A percentile compares a stretch with the other conserved stretches of the same genome.
Conservation (phyloP, 2,329 filamentous ascomycete genomes). For the Mycocentrospora acerina region DNA sequence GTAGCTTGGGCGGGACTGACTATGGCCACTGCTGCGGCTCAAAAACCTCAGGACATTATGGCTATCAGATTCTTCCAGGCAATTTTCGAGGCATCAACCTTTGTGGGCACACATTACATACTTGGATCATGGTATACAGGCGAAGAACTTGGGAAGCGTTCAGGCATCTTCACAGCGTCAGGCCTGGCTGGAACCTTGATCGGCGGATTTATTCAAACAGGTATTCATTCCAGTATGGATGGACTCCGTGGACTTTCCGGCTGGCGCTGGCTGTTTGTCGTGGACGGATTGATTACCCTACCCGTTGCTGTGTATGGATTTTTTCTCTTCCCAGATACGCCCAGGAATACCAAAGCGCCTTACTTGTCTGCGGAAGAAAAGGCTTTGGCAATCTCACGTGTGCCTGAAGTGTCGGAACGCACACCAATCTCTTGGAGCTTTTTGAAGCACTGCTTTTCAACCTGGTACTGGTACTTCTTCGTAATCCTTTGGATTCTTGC, state of each 20-base stretch:
- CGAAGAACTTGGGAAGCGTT: constrained; percentile 62
- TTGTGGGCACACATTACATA: constrained; percentile 60
- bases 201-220: constrained; percentile 63
- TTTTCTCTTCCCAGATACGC: constrained; percentile 49
- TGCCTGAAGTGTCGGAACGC: constrained; percentile 46
- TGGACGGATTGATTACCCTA: constrained; percentile 59
- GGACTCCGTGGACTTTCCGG: constrained; percentile 53
- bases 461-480: constrained; percentile 68
- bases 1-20: constrained; percentile 63
- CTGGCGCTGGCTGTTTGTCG: constrained; percentile 52
- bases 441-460: constrained; percentile 57
- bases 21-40: constrained; percentile 59
- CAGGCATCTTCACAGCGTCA: constrained; percentile 62
- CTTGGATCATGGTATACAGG: constrained; percentile 64
- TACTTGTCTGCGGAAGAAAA: constrained; percentile 47
- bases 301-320: constrained; percentile 59
- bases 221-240: constrained; percentile 48
- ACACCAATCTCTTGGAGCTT: constrained; percentile 54
- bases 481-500: constrained; percentile 69
- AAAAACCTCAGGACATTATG: constrained; percentile 58
- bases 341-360: constrained; percentile 44
- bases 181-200: constrained; percentile 64
- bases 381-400: constrained; percentile 47
- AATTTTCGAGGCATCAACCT: constrained; percentile 58
- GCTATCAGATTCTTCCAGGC: constrained; percentile 59